These are phyloP conservation scores for Prunus campanulata DNA, from an alignment of 306 rosid genomes.

Conservation along the genomic window DNA sequence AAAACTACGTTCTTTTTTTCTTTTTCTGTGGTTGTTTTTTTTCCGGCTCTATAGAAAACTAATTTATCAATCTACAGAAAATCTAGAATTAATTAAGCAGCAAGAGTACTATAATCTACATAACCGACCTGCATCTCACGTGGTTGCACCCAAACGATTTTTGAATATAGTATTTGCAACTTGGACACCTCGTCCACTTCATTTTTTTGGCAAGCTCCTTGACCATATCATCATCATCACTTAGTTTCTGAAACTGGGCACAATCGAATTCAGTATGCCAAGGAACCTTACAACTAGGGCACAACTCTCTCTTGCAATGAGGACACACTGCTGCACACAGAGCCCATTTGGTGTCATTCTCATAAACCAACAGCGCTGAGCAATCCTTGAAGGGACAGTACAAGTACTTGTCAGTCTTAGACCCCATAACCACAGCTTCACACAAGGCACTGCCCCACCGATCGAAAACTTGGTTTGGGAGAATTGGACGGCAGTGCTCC, in stretches of 20 bases:
- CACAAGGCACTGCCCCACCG: conserved; percentile 43
- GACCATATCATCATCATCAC: conserved; percentile 15
- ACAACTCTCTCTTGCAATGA: conserved; percentile 48
- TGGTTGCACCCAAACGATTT: conserved; percentile 42
- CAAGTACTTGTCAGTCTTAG: conserved; percentile 4
- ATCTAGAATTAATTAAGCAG: too few species aligned
- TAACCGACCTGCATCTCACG: conserved; percentile 49
- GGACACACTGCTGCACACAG: conserved; percentile 47
- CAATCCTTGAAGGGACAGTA: conserved; percentile 61
- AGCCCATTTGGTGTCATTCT: neutral
- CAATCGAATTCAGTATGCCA: conserved; percentile 53
- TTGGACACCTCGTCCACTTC: conserved; percentile 59
- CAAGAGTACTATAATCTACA: neutral
- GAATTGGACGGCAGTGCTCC: conserved; percentile 26
- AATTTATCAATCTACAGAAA: too few species aligned
- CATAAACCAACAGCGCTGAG: conserved; percentile 39
- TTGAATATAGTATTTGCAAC: conserved; percentile 39
- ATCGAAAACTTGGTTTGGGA: conserved; percentile 32
- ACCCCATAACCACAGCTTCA: conserved; percentile 13
- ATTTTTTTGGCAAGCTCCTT: conserved; percentile 28
- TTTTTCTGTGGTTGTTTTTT: too few species aligned
- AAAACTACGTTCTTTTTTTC: too few species aligned
- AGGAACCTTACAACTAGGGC: conserved; percentile 46
- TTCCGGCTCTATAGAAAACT: too few species aligned
- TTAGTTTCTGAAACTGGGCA: conserved; percentile 25